Evolutionary conservation across 176 grass and related monocot genomes (phyloP), one percentile per base, ranked within the genome.

Genomic region (Carex littledalei): DNA sequence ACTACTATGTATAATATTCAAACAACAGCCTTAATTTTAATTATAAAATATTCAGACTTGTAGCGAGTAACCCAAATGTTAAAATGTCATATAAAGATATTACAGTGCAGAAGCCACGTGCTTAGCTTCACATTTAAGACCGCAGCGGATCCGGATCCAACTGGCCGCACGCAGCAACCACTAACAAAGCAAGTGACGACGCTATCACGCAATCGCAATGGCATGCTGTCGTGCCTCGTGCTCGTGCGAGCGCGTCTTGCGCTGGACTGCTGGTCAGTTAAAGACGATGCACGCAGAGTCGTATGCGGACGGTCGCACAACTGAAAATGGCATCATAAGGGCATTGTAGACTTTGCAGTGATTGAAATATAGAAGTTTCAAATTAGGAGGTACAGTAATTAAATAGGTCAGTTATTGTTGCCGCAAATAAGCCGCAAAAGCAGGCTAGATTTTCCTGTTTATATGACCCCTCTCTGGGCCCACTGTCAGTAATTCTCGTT

Each of bases 351-450:
- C 21, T 31, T 79, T 79, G 4, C 32, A 41, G 76, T 58, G 31
- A 79, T 56, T 65, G 34, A 41, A 63, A 34, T 6, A 65, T 39
- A 7, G 26, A 82, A 82, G 15, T 21, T 35, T 45, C n/a, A 8
- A 75, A 66, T 29, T 43, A 14, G 22, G 43, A 15, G 37, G 11
- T 16, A 6, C 60, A 41, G 80, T n/a, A 65, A 82, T 66, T 60
- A 60, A 80, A 80, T 61, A 31, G 16, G 55, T 80, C 55, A 20
- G 78, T 80, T 80, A 66, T 17, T 26, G 9, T 22, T 81, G 59
- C 79, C 17, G 57, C 58, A 65, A 64, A 43, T 45, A 41, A 81
- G 80, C 80, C 80, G 80, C 32, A 63, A 82, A 82, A 66, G 5
- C 54, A 82, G 80, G 80, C 8, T 31, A 65, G 4, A 15, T 82